Conservation (phyloP, 2,329 filamentous ascomycete species). For the Aotearoamyces nothofagi region DNA sequence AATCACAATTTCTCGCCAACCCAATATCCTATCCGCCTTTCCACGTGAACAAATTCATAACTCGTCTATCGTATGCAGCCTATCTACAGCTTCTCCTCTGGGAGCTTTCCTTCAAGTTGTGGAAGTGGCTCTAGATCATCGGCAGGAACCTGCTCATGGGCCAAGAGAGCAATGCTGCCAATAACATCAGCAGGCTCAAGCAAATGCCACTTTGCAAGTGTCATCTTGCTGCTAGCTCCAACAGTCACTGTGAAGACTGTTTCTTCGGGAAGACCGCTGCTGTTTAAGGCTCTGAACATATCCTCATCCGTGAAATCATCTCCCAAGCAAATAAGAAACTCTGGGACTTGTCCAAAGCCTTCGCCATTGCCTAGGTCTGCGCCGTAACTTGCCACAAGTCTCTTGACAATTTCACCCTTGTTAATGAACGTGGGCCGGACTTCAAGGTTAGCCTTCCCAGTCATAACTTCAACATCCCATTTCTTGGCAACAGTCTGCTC, state of each 20-base stretch:
- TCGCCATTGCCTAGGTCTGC: slow-evolving; percentile 26
- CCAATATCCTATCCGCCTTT: too few relatives aligned
- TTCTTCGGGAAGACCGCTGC: slow-evolving; percentile 37
- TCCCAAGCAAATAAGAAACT: slow-evolving; percentile 81
- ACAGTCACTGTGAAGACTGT: slow-evolving; percentile 85
- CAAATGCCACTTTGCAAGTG: slow-evolving; percentile 78
- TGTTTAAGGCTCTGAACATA: slow-evolving; percentile 74
- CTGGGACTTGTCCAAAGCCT: slow-evolving; percentile 53
- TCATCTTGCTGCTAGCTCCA: slow-evolving; percentile 82
- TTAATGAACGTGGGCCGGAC: slow-evolving; percentile 96
- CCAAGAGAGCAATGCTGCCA: slow-evolving; percentile 42
- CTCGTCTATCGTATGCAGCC: too few relatives aligned
- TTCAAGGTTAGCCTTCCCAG: slow-evolving; percentile 91
- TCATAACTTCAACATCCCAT: slow-evolving; percentile 93
- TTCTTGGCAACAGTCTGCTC: slow-evolving; percentile 60
- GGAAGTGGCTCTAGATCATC: slow-evolving; percentile 15
- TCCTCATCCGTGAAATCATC: slow-evolving; percentile 98
- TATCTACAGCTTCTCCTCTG: slow-evolving; percentile 5
- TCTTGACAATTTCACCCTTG: slow-evolving; percentile 89
- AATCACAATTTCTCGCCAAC: too few relatives aligned
- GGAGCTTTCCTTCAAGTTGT: slow-evolving; percentile 15
- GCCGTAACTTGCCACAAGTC: slow-evolving; percentile 59
- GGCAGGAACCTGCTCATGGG: slow-evolving; percentile 11
- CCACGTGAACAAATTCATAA: too few relatives aligned
- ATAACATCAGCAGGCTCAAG: slow-evolving; percentile 83